Conservation (phyloP, 2,329 filamentous ascomycete genomes). For the Gliomastix tumulicola region DNA sequence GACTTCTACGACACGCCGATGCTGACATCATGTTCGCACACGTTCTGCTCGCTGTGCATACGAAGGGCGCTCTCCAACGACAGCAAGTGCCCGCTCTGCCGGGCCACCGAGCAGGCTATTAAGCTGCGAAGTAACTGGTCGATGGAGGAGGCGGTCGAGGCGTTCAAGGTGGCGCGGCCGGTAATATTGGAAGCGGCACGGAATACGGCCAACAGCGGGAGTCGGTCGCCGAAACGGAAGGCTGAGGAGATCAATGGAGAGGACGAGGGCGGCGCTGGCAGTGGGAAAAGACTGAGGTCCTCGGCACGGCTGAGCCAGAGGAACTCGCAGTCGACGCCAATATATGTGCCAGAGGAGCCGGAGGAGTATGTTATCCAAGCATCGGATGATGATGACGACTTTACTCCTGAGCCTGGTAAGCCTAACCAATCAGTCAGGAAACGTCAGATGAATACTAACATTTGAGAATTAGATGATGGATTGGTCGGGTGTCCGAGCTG, state of each 20-base stretch:
- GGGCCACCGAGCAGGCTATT: conserved; percentile 70
- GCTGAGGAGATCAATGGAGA: conserved; percentile 21
- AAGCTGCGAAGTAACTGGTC: conserved; percentile 81
- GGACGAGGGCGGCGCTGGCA: conserved; percentile 14
- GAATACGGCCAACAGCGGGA: conserved; percentile 8
- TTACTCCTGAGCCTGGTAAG: conserved; percentile 18
- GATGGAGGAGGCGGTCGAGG: conserved; percentile 75
- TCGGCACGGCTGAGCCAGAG: conserved; percentile 41
- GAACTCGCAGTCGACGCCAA: conserved; percentile 25
- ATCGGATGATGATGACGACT: conserved; percentile 21
- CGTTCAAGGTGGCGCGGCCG: conserved; percentile 62
- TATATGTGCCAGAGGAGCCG: conserved; percentile 9
- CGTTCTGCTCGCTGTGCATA: conserved; percentile 95
- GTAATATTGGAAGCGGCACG: conserved; percentile 59
- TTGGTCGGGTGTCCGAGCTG: conserved; percentile 83
- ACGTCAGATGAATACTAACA: neutral
- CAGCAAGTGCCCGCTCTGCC: conserved; percentile 82
- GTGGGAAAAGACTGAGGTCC: conserved; percentile 44
- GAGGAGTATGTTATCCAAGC: conserved; percentile 14
- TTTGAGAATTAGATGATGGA: conserved; percentile 57
- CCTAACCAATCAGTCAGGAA: neutral
- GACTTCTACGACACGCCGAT: conserved; percentile 94
- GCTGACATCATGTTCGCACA: conserved; percentile 90
- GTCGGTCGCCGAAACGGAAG: conserved; percentile 44
- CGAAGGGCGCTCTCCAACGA: conserved; percentile 76